Evolutionary conservation across 2,329 filamentous ascomycete species (phyloP), one percentile per base, ranked within the genome.

Genomic region (Verruconis gallopava): DNA sequence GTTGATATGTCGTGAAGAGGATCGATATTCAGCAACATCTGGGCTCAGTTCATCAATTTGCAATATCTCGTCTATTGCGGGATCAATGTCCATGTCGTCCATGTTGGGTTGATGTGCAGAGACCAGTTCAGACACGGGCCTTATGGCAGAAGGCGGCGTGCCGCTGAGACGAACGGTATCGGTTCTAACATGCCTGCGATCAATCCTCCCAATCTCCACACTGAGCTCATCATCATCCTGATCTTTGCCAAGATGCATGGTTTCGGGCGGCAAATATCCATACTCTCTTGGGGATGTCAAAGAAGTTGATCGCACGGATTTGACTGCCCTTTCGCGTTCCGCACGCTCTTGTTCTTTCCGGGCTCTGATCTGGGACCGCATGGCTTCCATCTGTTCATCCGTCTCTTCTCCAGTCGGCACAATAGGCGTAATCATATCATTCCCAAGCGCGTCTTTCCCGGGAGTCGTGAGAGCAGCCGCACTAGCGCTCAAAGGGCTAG

Each of bases 321-420:
- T n/a, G n/a, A n/a, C n/a, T n/a, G n/a, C n/a, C 22, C 25, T 32
- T 11, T 40, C 38, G 21, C 38, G 30, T 20, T 22, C 25, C 20
- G 18, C 17, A 30, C n/a, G 35, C 40, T 42, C 40, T n/a, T 14
- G 18, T 14, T 42, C 25, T 17, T 25, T 42, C 17, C 40, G 28
- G 30, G 40, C 40, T 33, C n/a, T 21, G 21, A 33, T 42, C 32
- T 30, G 30, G n/a, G 17, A 20, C 22, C 40, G 17, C 14, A 42
- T 42, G 15, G 28, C 40, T 2, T 15, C 30, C 40, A 42, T 42
- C 17, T 42, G 40, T 17, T 42, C 40, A 15, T 42, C 40, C 14
- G 40, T 42, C 20, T 42, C 40, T 17, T 42, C 40, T 14, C 40
- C 40, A 18, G 32, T 34, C 25, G 25, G 25, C n/a, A n/a, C n/a